phyloP scores from a whole-genome alignment of 2,329 filamentous ascomycete species.

The Hawksworthiomyces lignivorus region DNA sequence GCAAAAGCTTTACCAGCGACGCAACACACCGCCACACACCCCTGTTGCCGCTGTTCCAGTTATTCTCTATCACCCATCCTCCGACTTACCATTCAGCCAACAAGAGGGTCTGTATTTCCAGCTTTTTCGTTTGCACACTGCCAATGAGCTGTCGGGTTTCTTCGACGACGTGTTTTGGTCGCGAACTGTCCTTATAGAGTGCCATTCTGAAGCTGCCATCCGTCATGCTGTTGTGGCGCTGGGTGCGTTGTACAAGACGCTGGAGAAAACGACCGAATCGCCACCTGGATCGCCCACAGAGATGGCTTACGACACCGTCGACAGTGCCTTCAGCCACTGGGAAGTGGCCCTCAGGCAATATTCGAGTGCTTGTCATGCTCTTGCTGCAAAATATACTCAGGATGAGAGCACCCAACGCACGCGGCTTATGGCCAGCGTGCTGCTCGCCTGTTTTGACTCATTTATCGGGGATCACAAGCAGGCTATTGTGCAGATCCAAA shows the following conservation, averaged over 20 bases:
- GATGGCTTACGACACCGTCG: constrained; percentile 20
- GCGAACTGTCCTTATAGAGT: constrained; percentile 53
- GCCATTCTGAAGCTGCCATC: constrained; percentile 53
- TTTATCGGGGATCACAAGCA: constrained; percentile 57
- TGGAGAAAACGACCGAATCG: constrained; percentile 49
- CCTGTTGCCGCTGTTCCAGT: constrained; percentile 20
- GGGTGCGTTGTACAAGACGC: constrained; percentile 58
- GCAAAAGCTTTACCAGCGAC: constrained; percentile 12
- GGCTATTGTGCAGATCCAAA: constrained; percentile 55
- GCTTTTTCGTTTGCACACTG: constrained; percentile 53
- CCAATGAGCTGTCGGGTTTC: constrained; percentile 56
- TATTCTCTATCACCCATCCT: constrained; percentile 30
- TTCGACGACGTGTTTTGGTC: constrained; percentile 62
- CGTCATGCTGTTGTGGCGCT: constrained; percentile 59
- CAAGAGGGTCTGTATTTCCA: constrained; percentile 54
- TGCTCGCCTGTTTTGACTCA: constrained; percentile 62
- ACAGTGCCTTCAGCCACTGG: constrained; percentile 41
- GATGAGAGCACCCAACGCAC: constrained; percentile 34
- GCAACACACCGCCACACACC: constrained; percentile 26
- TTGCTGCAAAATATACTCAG: constrained; percentile 36
- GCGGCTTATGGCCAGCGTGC: constrained; percentile 55
- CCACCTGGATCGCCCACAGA: constrained; percentile 38
- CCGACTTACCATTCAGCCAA: constrained; percentile 36
- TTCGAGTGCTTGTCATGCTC: constrained; percentile 44
- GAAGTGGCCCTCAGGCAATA: constrained; percentile 54